Evolutionary conservation across 345 rosid species (phyloP), one percentile per base, ranked within the genome.

Genomic region (Camelina neglecta): DNA sequence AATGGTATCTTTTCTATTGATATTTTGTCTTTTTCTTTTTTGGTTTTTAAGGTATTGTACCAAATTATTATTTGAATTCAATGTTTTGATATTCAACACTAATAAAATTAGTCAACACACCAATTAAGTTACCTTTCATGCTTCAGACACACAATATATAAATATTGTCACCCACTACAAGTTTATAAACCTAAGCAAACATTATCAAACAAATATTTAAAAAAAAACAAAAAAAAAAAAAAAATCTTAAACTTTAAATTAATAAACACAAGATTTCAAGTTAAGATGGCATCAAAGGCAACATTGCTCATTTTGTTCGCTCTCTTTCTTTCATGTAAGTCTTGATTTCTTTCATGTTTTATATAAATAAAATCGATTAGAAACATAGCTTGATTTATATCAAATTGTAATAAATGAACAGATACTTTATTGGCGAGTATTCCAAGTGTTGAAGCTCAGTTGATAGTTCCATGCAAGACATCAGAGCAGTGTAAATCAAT

Each of bases 381-480:
- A 65, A 65, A 65, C 26, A 20, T 74, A 33, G 38, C 6, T 55
- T 21, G 57, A 35, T 2, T 63, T 45, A 0, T 55, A 31, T 65
- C 7, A 0, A 21, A n/a, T 2, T 74, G 4, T 65, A 23, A 56
- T n/a, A 6, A 15, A 38, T 54, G 48, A 33, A 60, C 45, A 75
- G 68, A 16, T 15, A 11, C 15, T 13, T 49, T 51, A 47, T 60
- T 75, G 45, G 67, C 31, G 56, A 75, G 61, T 51, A 51, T 67
- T 38, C 62, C 74, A 51, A 35, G 56, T 60, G 73, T 8, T 35
- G 79, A 67, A 60, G 55, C 79, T 54, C 79, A 75, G 29, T 29
- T 60, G 55, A 75, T 75, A 11, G 2, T 60, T 67, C 62, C 74
- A 39, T 75, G 73, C 67, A 60, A 48, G 26, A 75, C 62, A 59